Base-by-base conservation (phyloP, 2,329 filamentous ascomycete species). In the Penicillium sp. region DNA sequence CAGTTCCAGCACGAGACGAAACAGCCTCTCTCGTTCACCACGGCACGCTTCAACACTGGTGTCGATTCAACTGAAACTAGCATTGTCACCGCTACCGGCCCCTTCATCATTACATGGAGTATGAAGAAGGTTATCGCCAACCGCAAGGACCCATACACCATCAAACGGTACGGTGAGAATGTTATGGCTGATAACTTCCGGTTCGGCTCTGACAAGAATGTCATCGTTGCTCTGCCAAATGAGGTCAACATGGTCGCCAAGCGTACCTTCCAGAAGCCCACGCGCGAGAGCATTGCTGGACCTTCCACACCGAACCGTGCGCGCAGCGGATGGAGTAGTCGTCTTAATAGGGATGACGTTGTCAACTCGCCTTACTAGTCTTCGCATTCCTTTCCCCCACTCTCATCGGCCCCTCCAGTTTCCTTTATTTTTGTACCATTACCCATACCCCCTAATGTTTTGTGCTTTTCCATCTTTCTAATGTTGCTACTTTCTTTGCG, bases 111-210 rank as follows among this genome's bases (percentile, higher is more conserved):
- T 47, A 95, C 96, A 47, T 99, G 94, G 94, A 93, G 87, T 70
- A 75, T 99, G 73, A 94, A 91, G 82, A 96, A 96, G 80, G 83
- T 97, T 0, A 75, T 97, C 14, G 82, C 82, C 22, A 90, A 90
- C 50, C 84, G 83, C 61, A 94, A 92, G 75, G 89, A 94, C 57
- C 88, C 93, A 0, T 99, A 99, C 78, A 89, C 87, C 65, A 97
- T 99, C 81, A 97, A 97, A 81, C 88, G 94, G 16, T 99, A 99
- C 71, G 83, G 86, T 0, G 94, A 99, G 68, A 89, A 96, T 61
- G 91, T 99, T 70, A 97, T 95, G 81, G 94, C 94, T 4, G 94
- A 99, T 73, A 96, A 99, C 73, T 99, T 99, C 85, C 91, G 94
- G 68, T 99, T 91, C 69, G 93, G 93, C 44, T 92, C 88, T 5